Conservation (phyloP, 495 filamentous ascomycete species). For the Aspergillus avenaceus region DNA sequence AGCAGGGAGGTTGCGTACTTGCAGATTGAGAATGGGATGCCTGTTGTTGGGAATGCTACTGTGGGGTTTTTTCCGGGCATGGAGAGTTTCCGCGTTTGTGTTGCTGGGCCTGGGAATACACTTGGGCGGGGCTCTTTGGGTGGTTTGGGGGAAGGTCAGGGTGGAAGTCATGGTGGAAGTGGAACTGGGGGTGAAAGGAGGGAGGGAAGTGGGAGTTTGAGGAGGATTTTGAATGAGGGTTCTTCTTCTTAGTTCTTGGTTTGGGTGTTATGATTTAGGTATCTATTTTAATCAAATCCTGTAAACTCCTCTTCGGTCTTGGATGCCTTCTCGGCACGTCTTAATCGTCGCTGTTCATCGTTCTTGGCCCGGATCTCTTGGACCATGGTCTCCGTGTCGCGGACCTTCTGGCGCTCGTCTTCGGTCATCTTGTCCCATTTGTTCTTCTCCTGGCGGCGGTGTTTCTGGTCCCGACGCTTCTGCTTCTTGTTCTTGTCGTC, state of each 20-base stretch:
- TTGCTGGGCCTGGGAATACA: no score
- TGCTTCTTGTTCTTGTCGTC: conserved; percentile 64
- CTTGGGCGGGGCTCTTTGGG: no score
- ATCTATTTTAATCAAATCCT: conserved; percentile 36
- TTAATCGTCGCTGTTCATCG: conserved; percentile 30
- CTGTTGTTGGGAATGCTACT: background rate
- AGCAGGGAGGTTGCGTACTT: background rate
- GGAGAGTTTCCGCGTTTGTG: no score
- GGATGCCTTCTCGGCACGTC: conserved; percentile 17
- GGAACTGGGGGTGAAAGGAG: no score
- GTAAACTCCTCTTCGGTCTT: conserved; percentile 34
- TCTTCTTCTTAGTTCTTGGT: no score
- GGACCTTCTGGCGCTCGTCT: conserved; percentile 65
- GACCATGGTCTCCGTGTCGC: conserved; percentile 70
- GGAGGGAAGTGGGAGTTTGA: no score
- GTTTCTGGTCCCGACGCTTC: conserved; percentile 69
- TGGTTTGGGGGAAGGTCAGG: no score
- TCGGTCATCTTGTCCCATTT: conserved; percentile 64
- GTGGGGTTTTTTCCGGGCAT: no score
- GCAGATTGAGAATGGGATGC: background rate
- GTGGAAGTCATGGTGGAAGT: background rate
- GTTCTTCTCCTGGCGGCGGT: conserved; percentile 65
- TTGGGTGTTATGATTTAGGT: no score
- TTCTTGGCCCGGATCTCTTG: conserved; percentile 61
- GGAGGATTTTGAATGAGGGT: no score